phyloP scores from a whole-genome alignment of 1,284 basidiomycete species.

The Naganishia cerealis region DNA sequence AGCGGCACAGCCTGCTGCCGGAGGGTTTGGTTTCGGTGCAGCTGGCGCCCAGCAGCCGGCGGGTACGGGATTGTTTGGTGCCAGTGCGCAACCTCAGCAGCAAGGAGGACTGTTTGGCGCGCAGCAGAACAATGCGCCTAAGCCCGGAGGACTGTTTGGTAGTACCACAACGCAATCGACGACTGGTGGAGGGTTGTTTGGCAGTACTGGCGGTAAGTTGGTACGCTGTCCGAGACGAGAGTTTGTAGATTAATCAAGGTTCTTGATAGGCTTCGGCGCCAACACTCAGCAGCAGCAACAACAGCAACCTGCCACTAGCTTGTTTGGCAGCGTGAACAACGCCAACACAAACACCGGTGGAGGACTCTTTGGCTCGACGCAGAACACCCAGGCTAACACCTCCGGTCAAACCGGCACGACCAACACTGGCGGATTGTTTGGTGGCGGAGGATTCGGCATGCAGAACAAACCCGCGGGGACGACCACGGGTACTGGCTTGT shows the following conservation, averaged over 20 bases:
- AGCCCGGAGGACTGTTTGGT: constrained; percentile 53
- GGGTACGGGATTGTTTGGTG: constrained; percentile 41
- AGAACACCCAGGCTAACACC: constrained; percentile 40
- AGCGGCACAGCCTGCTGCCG: constrained; percentile 36
- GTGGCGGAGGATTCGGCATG: constrained; percentile 34
- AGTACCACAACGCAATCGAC: constrained; percentile 38
- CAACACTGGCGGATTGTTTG: constrained; percentile 39
- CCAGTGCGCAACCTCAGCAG: constrained; percentile 43
- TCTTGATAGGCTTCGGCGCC: constrained; percentile 35
- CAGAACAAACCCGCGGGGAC: constrained; percentile 27
- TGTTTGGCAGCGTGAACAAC: constrained; percentile 51
- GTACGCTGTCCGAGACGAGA: constrained; percentile 1
- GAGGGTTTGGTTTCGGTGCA: constrained; percentile 42
- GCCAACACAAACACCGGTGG: constrained; percentile 51
- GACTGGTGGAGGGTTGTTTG: constrained; percentile 49
- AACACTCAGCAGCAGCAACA: constrained; percentile 33
- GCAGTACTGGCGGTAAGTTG: constrained; percentile 33
- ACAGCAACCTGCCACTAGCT: constrained; percentile 46
- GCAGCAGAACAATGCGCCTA: constrained; percentile 37
- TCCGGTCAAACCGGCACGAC: constrained; percentile 37
- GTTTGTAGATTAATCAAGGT: neutral
- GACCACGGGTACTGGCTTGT: constrained; percentile 21
- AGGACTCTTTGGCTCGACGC: constrained; percentile 56
- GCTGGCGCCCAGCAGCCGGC: constrained; percentile 25
- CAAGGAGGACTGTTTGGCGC: constrained; percentile 50